Base-by-base conservation (phyloP, 345 rosid genomes). In the Linum trigynum region DNA sequence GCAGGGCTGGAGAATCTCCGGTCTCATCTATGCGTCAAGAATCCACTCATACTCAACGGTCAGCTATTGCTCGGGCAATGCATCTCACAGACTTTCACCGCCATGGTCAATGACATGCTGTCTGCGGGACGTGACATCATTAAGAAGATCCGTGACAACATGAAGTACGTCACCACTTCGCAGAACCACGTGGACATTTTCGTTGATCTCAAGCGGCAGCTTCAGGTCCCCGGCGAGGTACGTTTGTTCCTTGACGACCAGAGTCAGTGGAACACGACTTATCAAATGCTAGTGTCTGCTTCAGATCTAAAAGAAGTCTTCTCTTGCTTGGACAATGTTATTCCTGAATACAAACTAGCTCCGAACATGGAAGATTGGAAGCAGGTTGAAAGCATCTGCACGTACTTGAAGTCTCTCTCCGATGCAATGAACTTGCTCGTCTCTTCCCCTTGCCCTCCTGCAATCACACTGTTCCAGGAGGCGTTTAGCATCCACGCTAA, bases 111-210 rank as follows among this genome's bases (percentile, higher is more conserved):
- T 67, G 91, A 82, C 61, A 81, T 86, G 61, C 63, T 92, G 7
- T 78, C 48, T 36, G 80, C 75, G 1, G 94, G 90, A 23, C 71
- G 68, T 53, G 89, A 72, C 40, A 77, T 86, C 64, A 72, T 86
- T 72, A 82, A 84, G 84, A 92, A 81, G 73, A 80, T 92, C 71
- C 79, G 96, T 35, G 82, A 86, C 59, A 81, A 87, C 81, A 94
- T 90, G 10, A 92, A 90, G 76, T 82, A 86, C 12, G 96, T 92
- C 73, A 86, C 88, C 76, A 84, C 84, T n/a, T 92, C 97, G 14
- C 88, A 92, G 61, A 85, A 87, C 12, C 90, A 83, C 0, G 97
- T 86, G 77, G 96, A 89, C 61, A 92, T 82, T 79, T 92, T 92
- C 74, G 57, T 87, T 59, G 96, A 86, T 77, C 89, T 92, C 61